These are phyloP conservation scores for Lichtheimia hyalospora DNA, from an alignment of 371 early-diverging fungal species.

Conservation along the genomic window DNA sequence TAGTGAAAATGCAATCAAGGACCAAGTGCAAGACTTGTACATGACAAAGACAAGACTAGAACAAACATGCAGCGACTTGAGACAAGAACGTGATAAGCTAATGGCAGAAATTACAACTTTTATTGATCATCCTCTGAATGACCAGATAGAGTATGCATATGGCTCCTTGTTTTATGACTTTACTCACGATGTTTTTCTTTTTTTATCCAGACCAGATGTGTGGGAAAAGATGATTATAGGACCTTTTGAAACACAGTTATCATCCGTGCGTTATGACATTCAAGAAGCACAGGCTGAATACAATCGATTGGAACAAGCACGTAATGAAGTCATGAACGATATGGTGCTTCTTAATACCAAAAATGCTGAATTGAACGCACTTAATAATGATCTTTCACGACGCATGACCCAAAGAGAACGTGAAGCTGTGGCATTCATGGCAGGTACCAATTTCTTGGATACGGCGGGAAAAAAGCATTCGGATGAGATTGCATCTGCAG, in stretches of 20 bases:
- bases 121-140: too few species aligned
- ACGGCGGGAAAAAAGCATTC: neutral
- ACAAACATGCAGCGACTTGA: conserved; percentile 12
- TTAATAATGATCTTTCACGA: conserved; percentile 60
- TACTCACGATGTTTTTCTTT: conserved; percentile 3
- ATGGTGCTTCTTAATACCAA: conserved; percentile 59
- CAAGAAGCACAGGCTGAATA: conserved; percentile 4
- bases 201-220: neutral
- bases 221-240: neutral
- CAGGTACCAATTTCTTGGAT: conserved; percentile 24
- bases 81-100: conserved; percentile 14
- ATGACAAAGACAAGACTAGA: conserved; percentile 12
- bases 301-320: neutral
- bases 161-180: neutral
- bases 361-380: conserved; percentile 53
- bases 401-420: conserved; percentile 48
- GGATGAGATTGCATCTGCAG: neutral
- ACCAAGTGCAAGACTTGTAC: conserved; percentile 6
- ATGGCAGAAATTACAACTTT: conserved; percentile 7
- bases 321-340: conserved; percentile 41
- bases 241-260: conserved; percentile 3
- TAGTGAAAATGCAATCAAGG: neutral
- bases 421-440: conserved; percentile 43
- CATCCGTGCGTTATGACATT: conserved; percentile 7
- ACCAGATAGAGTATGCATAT: neutral